Base-by-base conservation (phyloP, 805 yeast species). In the Cyberlindnera nakhonratchasimensis region DNA sequence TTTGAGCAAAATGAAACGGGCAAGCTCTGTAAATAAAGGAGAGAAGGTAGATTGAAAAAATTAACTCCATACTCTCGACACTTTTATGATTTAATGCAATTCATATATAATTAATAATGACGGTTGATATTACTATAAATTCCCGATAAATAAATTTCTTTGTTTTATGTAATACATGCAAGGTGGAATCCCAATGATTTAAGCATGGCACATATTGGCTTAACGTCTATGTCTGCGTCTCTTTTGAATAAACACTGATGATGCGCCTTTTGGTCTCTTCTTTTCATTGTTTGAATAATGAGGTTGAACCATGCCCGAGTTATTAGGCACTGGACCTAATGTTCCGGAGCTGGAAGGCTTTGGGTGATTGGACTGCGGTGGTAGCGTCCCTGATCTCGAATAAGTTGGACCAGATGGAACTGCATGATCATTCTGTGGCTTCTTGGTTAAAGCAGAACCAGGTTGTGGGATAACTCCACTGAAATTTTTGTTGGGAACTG, bases 321-420 rank as follows among this genome's bases (percentile, higher is more conserved):
- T 38, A 6, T 8, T 17, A 6, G 42, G 42, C 26, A 36, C 32
- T 31, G 38, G 43, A n/a, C 37, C 23, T 14, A 40, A 18, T 3
- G 35, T 14, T 10, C 43, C 48, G 12, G 48, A 34, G 9, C 21
- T 34, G 8, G 44, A 25, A 13, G 44, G 46, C n/a, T 24, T 38
- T 23, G 46, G 40, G 7, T 42, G 47, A 11, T 37, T 40, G 9
- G 23, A n/a, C 23, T 28, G 23, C 12, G 42, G 37, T 26, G 54
- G 52, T 3, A 50, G 32, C 4, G 42, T 43, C 10, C 57, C 57
- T 14, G 48, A 43, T 42, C 51, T 48, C 18, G 32, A 19, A 9
- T 32, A 19, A 6, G 31, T 20, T 6, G 22, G 31, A 6, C 36
- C 28, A 21, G 37, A 13, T 26, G n/a, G 14, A 7, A 6, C n/a